Evolutionary conservation across 2,329 filamentous ascomycete species (phyloP).

Genomic region (Ceratocystis ficicola): DNA sequence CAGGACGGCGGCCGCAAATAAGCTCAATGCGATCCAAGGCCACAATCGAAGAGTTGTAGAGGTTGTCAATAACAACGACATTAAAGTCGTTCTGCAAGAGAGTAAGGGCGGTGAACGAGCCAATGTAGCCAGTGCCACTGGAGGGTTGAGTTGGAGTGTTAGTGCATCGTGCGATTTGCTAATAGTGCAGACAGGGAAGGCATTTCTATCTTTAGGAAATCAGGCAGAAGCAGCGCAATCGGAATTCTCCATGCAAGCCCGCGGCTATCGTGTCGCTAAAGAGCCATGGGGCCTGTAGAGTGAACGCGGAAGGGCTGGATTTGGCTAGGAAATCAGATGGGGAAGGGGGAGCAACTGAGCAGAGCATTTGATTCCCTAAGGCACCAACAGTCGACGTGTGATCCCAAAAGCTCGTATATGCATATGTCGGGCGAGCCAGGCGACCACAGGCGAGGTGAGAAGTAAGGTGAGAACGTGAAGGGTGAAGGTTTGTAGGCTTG

Average conservation of each 20-base stretch:
- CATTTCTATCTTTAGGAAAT: slow-evolving; percentile 22
- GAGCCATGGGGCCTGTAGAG: background rate
- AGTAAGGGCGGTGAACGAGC: slow-evolving; percentile 86
- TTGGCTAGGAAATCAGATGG: background rate
- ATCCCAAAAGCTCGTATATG: slow-evolving; percentile 5
- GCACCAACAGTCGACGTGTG: background rate
- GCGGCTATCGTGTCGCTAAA: slow-evolving; percentile 17
- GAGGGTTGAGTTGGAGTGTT: background rate
- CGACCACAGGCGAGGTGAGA: background rate
- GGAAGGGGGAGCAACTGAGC: background rate
- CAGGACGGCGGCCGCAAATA: slow-evolving; percentile 75
- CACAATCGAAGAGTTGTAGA: slow-evolving; percentile 92
- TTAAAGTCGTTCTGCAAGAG: slow-evolving; percentile 92
- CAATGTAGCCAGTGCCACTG: slow-evolving; percentile 97
- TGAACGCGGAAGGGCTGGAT: background rate
- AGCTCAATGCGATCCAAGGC: slow-evolving; percentile 91
- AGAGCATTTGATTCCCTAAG: background rate
- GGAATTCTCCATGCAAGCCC: background rate
- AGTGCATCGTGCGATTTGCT: background rate
- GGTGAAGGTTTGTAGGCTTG: background rate
- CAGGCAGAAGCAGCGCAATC: background rate
- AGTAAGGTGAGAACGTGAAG: background rate
- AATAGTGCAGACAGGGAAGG: slow-evolving; percentile 23
- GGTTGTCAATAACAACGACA: slow-evolving; percentile 89
- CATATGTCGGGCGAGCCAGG: background rate